phyloP scores from a whole-genome alignment of 768 basidiomycete genomes.

The Cystofilobasidium bisporidii region DNA sequence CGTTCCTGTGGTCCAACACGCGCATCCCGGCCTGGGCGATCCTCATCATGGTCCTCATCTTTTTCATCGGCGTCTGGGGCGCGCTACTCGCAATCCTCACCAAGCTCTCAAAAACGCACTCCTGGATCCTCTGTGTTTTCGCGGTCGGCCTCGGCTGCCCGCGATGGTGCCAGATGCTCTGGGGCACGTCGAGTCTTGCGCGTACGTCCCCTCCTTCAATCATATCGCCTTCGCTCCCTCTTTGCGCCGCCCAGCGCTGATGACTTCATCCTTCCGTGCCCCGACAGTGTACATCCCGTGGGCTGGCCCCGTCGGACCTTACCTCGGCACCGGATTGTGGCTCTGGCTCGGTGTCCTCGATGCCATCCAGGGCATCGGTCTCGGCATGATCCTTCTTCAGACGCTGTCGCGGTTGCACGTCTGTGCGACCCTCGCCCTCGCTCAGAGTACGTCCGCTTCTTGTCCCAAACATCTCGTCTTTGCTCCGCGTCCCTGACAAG shows the following conservation, averaged over 20 bases:
- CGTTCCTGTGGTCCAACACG: constrained; percentile 73
- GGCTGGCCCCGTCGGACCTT: constrained; percentile 26
- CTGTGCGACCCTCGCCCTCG: constrained; percentile 80
- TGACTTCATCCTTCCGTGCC: too few species aligned
- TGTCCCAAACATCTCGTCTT: too few species aligned
- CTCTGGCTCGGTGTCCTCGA: constrained; percentile 91
- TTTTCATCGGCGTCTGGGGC: constrained; percentile 85
- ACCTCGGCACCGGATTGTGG: constrained; percentile 68
- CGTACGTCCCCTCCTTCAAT: constrained; percentile 2
- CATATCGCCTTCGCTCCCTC: background rate
- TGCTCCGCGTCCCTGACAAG: background rate
- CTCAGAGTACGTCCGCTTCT: constrained; percentile 48
- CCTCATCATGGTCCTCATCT: constrained; percentile 62
- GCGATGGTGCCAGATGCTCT: constrained; percentile 93
- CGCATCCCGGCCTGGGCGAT: constrained; percentile 75
- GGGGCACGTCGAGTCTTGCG: constrained; percentile 89
- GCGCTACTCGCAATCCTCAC: constrained; percentile 63
- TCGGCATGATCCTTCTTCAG: constrained; percentile 65
- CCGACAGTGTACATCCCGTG: constrained; percentile 26
- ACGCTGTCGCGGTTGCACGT: constrained; percentile 88
- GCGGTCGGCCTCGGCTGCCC: constrained; percentile 90
- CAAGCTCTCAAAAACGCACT: constrained; percentile 83
- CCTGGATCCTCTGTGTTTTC: constrained; percentile 88
- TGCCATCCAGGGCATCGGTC: constrained; percentile 85
- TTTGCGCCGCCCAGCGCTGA: too few species aligned